Base-by-base conservation (phyloP, 1,284 basidiomycete genomes). In the Ustilago hordei region DNA sequence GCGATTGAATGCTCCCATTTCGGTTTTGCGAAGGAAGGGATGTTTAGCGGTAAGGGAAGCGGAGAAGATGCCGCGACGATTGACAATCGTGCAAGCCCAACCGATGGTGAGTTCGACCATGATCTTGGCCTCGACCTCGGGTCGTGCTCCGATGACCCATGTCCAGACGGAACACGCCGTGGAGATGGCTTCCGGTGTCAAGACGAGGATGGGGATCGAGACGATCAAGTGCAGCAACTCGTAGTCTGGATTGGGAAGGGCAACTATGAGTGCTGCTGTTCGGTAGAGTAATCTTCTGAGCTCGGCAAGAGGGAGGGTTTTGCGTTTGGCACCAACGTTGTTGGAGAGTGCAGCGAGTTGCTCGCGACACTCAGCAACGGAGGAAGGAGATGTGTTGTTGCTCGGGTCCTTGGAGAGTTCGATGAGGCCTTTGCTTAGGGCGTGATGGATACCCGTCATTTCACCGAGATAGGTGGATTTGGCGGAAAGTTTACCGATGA, bases 111-210 rank as follows among this genome's bases (percentile, higher is more conserved):
- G 91, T 83, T 98, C 95, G 12, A 91, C 89, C 89, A 98, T 93
- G 34, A 98, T 87, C 8, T 87, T 91, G 86, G 93, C 89, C 84
- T 92, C 91, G 31, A 91, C 88, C 63, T 91, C 90, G 0, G 94
- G 92, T 63, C 93, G 91, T 83, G 95, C 93, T 17, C 93, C 91
- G 56, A 98, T 93, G 0, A 98, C 89, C 96, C 95, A 98, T 2
- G 93, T 94, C 97, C 97, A 99, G 5, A 94, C 92, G 85, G 98
- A 95, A 57, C 95, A 92, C 0, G 94, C 95, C 1, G 93, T 91
- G 9, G 92, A 90, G 67, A 98, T 91, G 0, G 95, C 91, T 5
- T 93, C 89, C 0, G 95, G 94, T 0, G 93, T 95, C 79, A 95
- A 95, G 4, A 94, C 91, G 63, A 92, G 92, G 81, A 98, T 93